Base-by-base conservation (phyloP, 2,329 filamentous ascomycete species). In the Cercospora nicotianae region DNA sequence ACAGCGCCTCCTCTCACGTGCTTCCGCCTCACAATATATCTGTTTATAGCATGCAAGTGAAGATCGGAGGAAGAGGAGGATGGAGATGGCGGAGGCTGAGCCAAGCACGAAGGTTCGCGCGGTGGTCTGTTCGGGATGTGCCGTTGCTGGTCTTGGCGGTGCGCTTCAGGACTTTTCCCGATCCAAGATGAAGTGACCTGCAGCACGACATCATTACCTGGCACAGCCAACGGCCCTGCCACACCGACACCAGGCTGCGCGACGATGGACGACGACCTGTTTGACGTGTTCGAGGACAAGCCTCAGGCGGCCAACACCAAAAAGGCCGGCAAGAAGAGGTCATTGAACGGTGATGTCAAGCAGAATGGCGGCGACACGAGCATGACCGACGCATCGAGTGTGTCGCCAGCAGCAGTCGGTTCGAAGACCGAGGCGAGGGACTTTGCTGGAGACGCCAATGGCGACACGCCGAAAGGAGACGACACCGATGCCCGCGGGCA, bases 311-410 rank as follows among this genome's bases (percentile, higher is more conserved):
- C 70, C 20, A 66, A 59, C 18, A 69, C 69, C 55, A 33, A 55
- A 45, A 78, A 77, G 71, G 75, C 75, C 69, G 91, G 84, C 82
- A 95, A 93, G 82, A 97, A 97, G 86, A 88, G 93, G 80, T 92
- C 93, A 79, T 90, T 90, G 45, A 94, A 93, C 78, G 92, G 93
- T 69, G 87, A 88, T 68, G 87, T 93, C 72, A 94, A 94, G 66
- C 62, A 79, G 68, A 71, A 79, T 64, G 79, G 80, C 60, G 79
- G 74, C n/a, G 82, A 85, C 70, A 75, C 78, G 26, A 73, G 78
- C 59, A 83, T 83, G 81, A 75, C 79, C 30, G 82, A 87, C 62
- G 82, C 80, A 67, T 63, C 61, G 20, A 67, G 64, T 42, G 69
- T 65, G 9, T 57, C 58, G 30, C 45, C 53, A 55, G 48, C 63